Percentiles rank a stretch among this genome's conserved stretches.
These are phyloP conservation scores for Thalassiosira sp. DNA, from an alignment of 352 stramenopile species.

Conservation along the genomic window DNA sequence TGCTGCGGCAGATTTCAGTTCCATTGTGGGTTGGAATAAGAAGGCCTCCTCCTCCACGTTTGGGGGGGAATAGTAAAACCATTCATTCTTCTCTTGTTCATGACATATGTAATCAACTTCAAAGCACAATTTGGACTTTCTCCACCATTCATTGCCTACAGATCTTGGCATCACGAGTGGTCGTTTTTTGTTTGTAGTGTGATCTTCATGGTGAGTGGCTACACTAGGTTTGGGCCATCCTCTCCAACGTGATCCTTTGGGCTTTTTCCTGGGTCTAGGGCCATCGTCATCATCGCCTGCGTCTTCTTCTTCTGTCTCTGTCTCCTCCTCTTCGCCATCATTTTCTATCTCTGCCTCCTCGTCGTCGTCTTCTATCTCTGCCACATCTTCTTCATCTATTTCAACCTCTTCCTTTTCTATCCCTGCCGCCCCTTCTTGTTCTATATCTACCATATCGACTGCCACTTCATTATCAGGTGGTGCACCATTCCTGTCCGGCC, in stretches of 20 bases:
- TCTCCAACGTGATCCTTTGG: conserved; percentile 20
- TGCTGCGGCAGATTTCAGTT: conserved; percentile 29
- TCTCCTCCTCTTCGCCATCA: neutral
- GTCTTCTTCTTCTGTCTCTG: neutral
- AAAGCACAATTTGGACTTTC: conserved; percentile 43
- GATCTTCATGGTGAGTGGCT: neutral
- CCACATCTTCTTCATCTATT: no score
- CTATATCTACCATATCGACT: no score
- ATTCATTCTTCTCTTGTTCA: conserved; percentile 17
- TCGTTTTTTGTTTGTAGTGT: neutral
- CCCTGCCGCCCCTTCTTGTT: no score
- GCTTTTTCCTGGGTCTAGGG: conserved; percentile 20
- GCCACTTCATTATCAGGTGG: no score
- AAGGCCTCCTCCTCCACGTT: neutral
- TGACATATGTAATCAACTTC: conserved; percentile 50
- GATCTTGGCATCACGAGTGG: conserved; percentile 4
- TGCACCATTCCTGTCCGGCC: no score
- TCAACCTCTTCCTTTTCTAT: no score
- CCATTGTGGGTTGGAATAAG: conserved; percentile 45
- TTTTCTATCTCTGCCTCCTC: neutral
- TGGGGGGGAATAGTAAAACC: conserved; percentile 31
- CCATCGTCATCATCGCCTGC: no score
- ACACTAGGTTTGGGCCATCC: conserved; percentile 6
- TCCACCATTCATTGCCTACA: conserved; percentile 36
- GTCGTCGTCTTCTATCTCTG: neutral